Conservation (phyloP, 129 eudicot genomes). For the Cynara cardunculus region DNA sequence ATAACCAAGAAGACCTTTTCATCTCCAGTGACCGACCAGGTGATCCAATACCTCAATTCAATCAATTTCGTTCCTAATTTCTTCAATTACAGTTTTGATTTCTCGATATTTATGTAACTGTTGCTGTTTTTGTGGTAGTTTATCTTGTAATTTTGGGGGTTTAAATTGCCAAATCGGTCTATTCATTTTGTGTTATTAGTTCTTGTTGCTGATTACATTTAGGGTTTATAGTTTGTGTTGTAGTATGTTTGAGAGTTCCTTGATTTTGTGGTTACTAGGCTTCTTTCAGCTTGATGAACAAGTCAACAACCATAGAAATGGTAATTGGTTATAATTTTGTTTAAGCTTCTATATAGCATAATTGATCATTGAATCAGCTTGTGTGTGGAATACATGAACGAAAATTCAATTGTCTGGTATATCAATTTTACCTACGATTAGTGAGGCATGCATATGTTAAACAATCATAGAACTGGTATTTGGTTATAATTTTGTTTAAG, state of each 20-base stretch:
- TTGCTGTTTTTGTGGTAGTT: background rate
- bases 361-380: background rate
- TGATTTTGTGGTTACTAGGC: conserved; percentile 8
- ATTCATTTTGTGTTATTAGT: conserved; percentile 7
- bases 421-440: too few species aligned
- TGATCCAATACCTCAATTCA: background rate
- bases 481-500: background rate
- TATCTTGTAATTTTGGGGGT: background rate
- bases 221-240: background rate
- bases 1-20: conserved; percentile 8
- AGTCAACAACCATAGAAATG: conserved; percentile 1
- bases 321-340: background rate
- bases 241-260: background rate
- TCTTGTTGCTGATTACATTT: background rate
- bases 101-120: background rate
- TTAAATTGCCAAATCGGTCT: background rate
- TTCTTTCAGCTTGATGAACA: background rate
- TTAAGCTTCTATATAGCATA: conserved; percentile 5
- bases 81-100: conserved; percentile 1
- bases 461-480: background rate
- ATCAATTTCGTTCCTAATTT: background rate
- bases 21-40: conserved; percentile 23
- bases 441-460: too few species aligned
- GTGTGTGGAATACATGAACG: background rate
- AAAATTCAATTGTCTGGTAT: background rate